Conservation (phyloP, 2,329 filamentous ascomycete genomes). For the Arthroderma uncinatum region DNA sequence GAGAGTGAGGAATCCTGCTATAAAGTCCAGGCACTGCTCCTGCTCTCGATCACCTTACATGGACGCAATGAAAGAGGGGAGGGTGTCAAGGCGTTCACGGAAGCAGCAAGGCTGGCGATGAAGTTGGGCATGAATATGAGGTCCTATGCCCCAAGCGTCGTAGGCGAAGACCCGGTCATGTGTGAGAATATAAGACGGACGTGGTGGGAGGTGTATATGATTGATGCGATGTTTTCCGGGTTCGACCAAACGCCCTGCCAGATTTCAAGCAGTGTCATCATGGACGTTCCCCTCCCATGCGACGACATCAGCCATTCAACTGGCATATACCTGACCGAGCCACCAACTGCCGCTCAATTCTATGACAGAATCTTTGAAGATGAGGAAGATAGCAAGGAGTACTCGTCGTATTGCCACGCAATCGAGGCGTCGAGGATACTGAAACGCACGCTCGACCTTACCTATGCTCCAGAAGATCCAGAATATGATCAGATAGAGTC, state of each 20-base stretch:
- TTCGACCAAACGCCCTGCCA: constrained; percentile 42
- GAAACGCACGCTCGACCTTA: constrained; percentile 54
- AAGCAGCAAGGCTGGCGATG: constrained; percentile 60
- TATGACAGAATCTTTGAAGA: constrained; percentile 65
- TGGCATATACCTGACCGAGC: constrained; percentile 45
- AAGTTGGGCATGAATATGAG: constrained; percentile 64
- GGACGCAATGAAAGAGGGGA: constrained; percentile 60
- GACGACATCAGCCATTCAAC: constrained; percentile 57
- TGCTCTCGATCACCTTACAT: constrained; percentile 68
- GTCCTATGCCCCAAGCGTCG: constrained; percentile 54
- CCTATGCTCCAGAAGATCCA: constrained; percentile 29
- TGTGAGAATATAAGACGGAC: constrained; percentile 80
- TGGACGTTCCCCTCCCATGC: constrained; percentile 65
- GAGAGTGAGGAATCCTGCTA: constrained; percentile 43
- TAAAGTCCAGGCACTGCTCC: constrained; percentile 65
- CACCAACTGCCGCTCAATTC: constrained; percentile 60
- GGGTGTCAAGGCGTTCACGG: constrained; percentile 54
- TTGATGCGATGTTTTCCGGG: constrained; percentile 74
- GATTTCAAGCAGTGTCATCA: constrained; percentile 58
- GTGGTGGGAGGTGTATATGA: constrained; percentile 80
- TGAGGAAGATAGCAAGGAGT: constrained; percentile 48
- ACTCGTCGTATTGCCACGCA: constrained; percentile 77
- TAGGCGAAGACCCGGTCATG: constrained; percentile 53
- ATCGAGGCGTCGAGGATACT: constrained; percentile 72
- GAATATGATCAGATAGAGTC: constrained; percentile 48